These are phyloP conservation scores for Aureobasidium namibiae DNA, from an alignment of 2,329 filamentous ascomycete species.

Conservation along the genomic window DNA sequence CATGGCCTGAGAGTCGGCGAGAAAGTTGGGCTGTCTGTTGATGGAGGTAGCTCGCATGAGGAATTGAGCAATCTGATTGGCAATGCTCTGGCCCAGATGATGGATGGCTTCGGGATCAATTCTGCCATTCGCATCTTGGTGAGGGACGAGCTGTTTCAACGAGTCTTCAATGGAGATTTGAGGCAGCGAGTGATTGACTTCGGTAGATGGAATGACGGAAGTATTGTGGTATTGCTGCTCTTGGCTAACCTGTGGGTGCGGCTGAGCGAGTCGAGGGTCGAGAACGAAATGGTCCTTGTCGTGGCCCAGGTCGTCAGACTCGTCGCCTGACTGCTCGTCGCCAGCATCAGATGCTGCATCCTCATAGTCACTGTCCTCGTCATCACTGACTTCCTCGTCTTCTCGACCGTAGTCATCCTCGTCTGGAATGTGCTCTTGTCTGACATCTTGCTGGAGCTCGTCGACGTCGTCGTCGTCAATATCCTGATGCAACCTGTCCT, in stretches of 20 bases:
- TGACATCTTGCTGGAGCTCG: slow-evolving; percentile 10
- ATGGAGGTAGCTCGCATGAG: slow-evolving; percentile 16
- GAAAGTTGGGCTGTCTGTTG: slow-evolving; percentile 10
- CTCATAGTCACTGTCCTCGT: slow-evolving; percentile 6
- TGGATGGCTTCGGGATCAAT: slow-evolving; percentile 23
- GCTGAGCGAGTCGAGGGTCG: slow-evolving; percentile 9
- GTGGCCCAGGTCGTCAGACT: slow-evolving; percentile 16
- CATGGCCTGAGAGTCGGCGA: neutral
- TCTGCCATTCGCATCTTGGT: neutral
- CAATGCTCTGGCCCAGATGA: slow-evolving; percentile 27
- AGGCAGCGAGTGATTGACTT: slow-evolving; percentile 2
- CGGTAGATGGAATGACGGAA: slow-evolving; percentile 6
- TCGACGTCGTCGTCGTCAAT: slow-evolving; percentile 31
- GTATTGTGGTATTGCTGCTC: slow-evolving; percentile 4
- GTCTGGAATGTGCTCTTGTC: neutral
- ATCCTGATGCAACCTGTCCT: slow-evolving; percentile 14
- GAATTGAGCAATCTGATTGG: slow-evolving; percentile 26
- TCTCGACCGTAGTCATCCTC: slow-evolving; percentile 1
- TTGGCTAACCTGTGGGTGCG: neutral
- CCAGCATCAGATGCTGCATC: slow-evolving; percentile 1
- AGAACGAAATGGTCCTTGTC: neutral
- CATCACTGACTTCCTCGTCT: slow-evolving; percentile 13
- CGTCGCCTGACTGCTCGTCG: slow-evolving; percentile 13
- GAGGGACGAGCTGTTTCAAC: slow-evolving; percentile 13
- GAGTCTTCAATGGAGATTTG: slow-evolving; percentile 7